Percentiles rank a stretch among this genome's conserved stretches.
These are phyloP conservation scores for Cutaneotrichosporon daszewskae DNA, from an alignment of 1,284 basidiomycete species.

Conservation along the genomic window DNA sequence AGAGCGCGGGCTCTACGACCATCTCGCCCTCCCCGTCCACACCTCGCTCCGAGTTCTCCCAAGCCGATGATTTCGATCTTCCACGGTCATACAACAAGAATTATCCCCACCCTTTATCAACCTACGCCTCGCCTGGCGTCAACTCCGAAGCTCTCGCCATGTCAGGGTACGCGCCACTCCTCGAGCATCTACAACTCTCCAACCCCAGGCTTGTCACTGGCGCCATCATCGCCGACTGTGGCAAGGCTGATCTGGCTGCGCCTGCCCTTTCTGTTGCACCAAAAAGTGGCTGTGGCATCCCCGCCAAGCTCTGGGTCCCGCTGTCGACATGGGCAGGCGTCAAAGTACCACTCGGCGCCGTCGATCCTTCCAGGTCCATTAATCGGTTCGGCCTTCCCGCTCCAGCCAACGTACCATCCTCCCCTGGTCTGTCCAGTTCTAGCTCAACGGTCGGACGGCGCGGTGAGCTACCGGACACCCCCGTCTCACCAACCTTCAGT, in stretches of 20 bases:
- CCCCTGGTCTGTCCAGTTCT: too few relatives aligned
- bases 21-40: too few relatives aligned
- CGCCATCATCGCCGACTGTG: slow-evolving; percentile 28
- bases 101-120: slow-evolving; percentile 41
- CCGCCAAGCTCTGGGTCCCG: slow-evolving; percentile 27
- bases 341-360: slow-evolving; percentile 16
- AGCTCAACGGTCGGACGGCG: too few relatives aligned
- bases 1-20: too few relatives aligned
- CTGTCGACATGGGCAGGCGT: slow-evolving; percentile 11
- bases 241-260: slow-evolving; percentile 19
- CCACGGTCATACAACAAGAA: slow-evolving; percentile 37
- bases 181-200: slow-evolving; percentile 18
- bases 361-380: too few relatives aligned
- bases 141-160: slow-evolving; percentile 25
- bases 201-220: slow-evolving; percentile 26
- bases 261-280: slow-evolving; percentile 22
- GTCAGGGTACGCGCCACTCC: slow-evolving; percentile 25
- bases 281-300: slow-evolving; percentile 39
- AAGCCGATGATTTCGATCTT: too few relatives aligned
- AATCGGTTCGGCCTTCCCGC: too few relatives aligned
- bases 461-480: too few relatives aligned
- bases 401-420: too few relatives aligned
- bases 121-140: slow-evolving; percentile 37
- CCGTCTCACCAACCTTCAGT: too few relatives aligned
- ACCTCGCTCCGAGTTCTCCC: too few relatives aligned